Evolutionary conservation across 1,284 basidiomycete genomes (phyloP).

Genomic region (Tetrapyrgos nigripes): DNA sequence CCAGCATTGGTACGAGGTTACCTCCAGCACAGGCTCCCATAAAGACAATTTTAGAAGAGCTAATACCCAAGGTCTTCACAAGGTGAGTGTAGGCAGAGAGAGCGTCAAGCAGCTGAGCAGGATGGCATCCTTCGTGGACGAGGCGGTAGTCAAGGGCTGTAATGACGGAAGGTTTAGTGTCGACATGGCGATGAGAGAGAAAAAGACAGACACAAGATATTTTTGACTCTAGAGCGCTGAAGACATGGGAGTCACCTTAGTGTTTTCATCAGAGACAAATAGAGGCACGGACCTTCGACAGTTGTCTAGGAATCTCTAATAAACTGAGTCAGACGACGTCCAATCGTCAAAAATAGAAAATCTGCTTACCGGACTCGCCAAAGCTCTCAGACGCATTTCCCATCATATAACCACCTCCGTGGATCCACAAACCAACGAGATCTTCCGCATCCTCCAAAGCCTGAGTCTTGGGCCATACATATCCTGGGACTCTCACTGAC

Average conservation of each 20-base stretch:
- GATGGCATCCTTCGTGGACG: conserved; percentile 25
- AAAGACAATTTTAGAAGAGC: conserved; percentile 25
- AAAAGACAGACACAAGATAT: background rate
- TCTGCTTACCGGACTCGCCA: conserved; percentile 21
- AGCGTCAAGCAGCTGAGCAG: conserved; percentile 29
- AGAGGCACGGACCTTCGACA: conserved; percentile 13
- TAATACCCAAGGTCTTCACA: conserved; percentile 15
- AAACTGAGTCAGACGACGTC: background rate
- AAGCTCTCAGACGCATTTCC: conserved; percentile 26
- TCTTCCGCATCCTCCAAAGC: conserved; percentile 15
- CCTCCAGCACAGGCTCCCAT: conserved; percentile 20
- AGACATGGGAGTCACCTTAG: background rate
- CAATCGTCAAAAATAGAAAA: background rate
- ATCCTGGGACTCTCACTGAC: conserved; percentile 27
- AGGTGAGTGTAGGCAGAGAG: conserved; percentile 28
- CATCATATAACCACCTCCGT: conserved; percentile 34
- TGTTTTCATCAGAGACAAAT: background rate
- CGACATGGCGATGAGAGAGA: background rate
- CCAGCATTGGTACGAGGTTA: conserved; percentile 23
- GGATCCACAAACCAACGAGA: conserved; percentile 28
- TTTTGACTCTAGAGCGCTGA: too few species aligned
- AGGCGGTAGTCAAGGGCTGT: conserved; percentile 30
- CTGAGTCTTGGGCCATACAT: conserved; percentile 28
- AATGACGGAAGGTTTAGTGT: background rate
- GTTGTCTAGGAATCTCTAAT: conserved; percentile 13